Percentiles rank a stretch among this genome's conserved stretches.
phyloP scores from a whole-genome alignment of 306 rosid species.

The Alnus rubra region DNA sequence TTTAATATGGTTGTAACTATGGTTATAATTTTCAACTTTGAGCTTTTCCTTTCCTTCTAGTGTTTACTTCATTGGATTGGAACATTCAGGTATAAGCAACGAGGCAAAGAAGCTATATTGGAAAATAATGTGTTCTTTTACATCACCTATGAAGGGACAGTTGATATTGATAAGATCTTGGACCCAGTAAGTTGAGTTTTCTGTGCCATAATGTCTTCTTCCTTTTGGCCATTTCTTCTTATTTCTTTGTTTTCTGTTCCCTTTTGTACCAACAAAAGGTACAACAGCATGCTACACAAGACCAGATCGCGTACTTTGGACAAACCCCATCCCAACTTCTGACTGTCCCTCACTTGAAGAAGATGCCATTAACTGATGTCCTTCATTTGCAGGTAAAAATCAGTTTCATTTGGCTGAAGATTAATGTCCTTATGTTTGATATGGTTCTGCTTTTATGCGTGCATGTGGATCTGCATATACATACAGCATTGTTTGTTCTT shows the following conservation, averaged over 20 bases:
- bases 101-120: conserved; percentile 83
- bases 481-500: not conserved
- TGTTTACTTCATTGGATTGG: conserved; percentile 31
- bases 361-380: conserved; percentile 74
- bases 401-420: conserved; percentile 16
- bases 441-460: not conserved
- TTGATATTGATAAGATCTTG: conserved; percentile 90
- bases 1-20: conserved; percentile 28
- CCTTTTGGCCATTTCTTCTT: not conserved
- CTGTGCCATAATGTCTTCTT: conserved; percentile 30
- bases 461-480: not conserved
- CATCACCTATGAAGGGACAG: conserved; percentile 91
- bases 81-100: conserved; percentile 85
- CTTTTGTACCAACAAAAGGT: conserved; percentile 52
- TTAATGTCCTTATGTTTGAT: not conserved
- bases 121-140: conserved; percentile 95
- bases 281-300: conserved; percentile 88
- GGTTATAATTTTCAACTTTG: conserved; percentile 29
- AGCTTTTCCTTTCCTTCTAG: conserved; percentile 19
- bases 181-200: conserved; percentile 73
- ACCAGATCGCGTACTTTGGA: conserved; percentile 98
- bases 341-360: conserved; percentile 80
- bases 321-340: conserved; percentile 98
- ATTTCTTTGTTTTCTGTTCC: conserved; percentile 4
- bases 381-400: conserved; percentile 87